These are phyloP conservation scores for Aureobasidium melanogenum DNA, from an alignment of 2,329 filamentous ascomycete species.

Conservation along the genomic window DNA sequence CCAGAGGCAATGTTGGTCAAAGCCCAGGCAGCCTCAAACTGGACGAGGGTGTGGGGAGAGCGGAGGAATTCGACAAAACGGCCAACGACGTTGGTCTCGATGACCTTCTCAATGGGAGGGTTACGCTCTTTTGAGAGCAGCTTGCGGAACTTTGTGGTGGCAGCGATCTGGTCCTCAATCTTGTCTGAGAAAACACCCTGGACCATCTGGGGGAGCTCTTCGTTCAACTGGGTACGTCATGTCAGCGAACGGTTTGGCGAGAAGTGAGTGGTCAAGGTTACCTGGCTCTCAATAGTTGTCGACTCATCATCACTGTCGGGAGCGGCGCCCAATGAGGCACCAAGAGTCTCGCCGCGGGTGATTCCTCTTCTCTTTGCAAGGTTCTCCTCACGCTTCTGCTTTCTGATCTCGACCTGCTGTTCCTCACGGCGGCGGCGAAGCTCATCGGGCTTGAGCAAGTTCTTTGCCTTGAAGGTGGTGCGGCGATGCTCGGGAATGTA, in stretches of 20 bases:
- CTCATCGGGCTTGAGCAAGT: constrained; percentile 98
- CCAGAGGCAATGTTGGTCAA: constrained; percentile 98
- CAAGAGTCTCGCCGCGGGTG: constrained; percentile 62
- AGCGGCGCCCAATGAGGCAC: constrained; percentile 75
- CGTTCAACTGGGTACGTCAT: constrained; percentile 62
- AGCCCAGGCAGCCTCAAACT: constrained; percentile 98
- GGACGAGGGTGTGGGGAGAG: constrained; percentile 93
- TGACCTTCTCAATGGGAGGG: constrained; percentile 97
- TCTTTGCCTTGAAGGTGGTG: constrained; percentile 99
- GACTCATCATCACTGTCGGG: constrained; percentile 97
- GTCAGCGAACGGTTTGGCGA: constrained; percentile 3
- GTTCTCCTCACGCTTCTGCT: constrained; percentile 98
- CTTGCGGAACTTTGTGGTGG: constrained; percentile 97
- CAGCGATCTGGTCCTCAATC: constrained; percentile 94
- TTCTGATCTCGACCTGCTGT: constrained; percentile 98
- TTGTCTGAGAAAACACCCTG: constrained; percentile 96
- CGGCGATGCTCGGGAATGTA: constrained; percentile 99
- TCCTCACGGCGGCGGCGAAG: constrained; percentile 96
- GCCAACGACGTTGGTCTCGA: constrained; percentile 95
- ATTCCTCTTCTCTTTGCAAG: constrained; percentile 96
- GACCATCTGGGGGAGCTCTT: constrained; percentile 98
- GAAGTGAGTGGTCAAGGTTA: constrained; percentile 40
- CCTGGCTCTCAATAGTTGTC: constrained; percentile 90
- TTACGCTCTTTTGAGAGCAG: constrained; percentile 97
- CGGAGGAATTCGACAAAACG: constrained; percentile 97